Conservation (phyloP, 1,139 yeast species). For the Kodamaea sp. region DNA sequence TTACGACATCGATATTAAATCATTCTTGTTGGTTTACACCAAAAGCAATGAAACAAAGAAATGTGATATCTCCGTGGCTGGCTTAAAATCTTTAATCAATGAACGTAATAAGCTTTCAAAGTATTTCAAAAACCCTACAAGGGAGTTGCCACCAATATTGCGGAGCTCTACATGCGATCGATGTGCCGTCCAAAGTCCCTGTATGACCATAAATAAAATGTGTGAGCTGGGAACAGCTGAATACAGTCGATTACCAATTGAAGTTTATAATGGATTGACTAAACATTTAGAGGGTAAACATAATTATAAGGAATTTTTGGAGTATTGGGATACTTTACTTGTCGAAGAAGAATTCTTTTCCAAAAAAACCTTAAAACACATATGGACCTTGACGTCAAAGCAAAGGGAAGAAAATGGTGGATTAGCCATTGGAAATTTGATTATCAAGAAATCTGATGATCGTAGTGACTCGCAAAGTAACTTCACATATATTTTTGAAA, state of each 20-base stretch:
- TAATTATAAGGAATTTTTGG: constrained; percentile 51
- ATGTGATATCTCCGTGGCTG: constrained; percentile 52
- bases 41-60: constrained; percentile 54
- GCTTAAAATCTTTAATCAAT: constrained; percentile 60
- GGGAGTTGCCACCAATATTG: constrained; percentile 57
- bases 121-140: constrained; percentile 48
- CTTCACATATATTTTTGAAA: constrained; percentile 32
- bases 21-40: constrained; percentile 73
- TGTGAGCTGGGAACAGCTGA: constrained; percentile 54
- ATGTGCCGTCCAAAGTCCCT: constrained; percentile 59
- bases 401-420: constrained; percentile 62
- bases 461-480: constrained; percentile 19
- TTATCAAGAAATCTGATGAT: constrained; percentile 30
- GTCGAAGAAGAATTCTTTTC: constrained; percentile 68
- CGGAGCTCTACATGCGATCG: constrained; percentile 59
- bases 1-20: constrained; percentile 62
- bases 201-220: constrained; percentile 67
- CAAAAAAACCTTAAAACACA: constrained; percentile 51
- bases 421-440: constrained; percentile 50
- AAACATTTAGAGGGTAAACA: constrained; percentile 42
- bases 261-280: constrained; percentile 46
- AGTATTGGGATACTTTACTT: constrained; percentile 71
- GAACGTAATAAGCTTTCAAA: constrained; percentile 69
- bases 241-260: constrained; percentile 45
- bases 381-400: constrained; percentile 64